These are phyloP conservation scores for Porphyrellus cyaneotinctus DNA, from an alignment of 768 basidiomycete genomes.

Conservation along the genomic window DNA sequence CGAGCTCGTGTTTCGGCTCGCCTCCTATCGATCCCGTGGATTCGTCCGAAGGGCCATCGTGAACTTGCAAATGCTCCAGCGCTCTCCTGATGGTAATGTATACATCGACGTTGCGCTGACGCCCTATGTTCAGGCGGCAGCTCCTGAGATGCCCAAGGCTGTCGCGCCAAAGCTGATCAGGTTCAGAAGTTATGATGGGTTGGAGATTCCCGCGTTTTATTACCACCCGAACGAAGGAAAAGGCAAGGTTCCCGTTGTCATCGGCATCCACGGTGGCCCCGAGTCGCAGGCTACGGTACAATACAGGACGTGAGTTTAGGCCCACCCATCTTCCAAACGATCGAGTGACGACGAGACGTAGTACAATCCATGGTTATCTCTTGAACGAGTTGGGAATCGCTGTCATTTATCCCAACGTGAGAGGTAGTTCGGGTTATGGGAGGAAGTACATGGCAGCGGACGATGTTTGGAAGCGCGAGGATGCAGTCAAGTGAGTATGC, in stretches of 20 bases:
- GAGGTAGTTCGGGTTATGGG: constrained; percentile 42
- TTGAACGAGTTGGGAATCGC: constrained; percentile 40
- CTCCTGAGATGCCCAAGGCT: constrained; percentile 24
- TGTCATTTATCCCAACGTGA: constrained; percentile 40
- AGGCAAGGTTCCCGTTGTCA: constrained; percentile 30
- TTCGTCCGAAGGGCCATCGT: constrained; percentile 27
- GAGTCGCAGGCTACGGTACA: constrained; percentile 34
- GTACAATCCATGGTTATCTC: constrained; percentile 38
- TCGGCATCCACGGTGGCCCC: constrained; percentile 41
- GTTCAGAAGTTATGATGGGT: constrained; percentile 40
- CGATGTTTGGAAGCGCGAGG: constrained; percentile 41
- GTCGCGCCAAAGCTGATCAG: constrained; percentile 32
- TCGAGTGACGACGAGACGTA: constrained; percentile 9
- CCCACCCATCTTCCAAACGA: not conserved
- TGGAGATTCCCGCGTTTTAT: constrained; percentile 40
- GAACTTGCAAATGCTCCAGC: constrained; percentile 25
- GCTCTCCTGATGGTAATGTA: constrained; percentile 20
- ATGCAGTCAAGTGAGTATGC: constrained; percentile 36
- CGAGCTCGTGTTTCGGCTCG: constrained; percentile 31
- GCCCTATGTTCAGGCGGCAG: constrained; percentile 34
- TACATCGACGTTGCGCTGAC: constrained; percentile 28
- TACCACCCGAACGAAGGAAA: constrained; percentile 35
- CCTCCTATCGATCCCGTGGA: constrained; percentile 30
- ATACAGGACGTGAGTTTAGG: constrained; percentile 28
- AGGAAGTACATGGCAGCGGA: constrained; percentile 38